Evolutionary conservation across 2,329 filamentous ascomycete genomes (phyloP).

Genomic region (Xylaria multiplex): DNA sequence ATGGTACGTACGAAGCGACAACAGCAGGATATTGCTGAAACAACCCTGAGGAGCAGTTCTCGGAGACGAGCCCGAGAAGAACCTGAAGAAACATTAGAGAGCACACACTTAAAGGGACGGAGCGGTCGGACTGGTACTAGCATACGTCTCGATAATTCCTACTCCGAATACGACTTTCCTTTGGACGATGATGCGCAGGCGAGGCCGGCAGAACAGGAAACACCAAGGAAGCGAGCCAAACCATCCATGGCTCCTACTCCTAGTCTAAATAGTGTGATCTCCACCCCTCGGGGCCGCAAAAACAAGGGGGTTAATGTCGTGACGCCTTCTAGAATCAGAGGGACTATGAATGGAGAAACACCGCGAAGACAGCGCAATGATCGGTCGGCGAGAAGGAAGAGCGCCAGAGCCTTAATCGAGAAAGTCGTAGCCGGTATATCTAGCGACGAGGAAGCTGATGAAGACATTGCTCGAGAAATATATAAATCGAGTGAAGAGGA

Average conservation of each 20-base stretch:
- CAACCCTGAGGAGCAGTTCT: conserved; percentile 29
- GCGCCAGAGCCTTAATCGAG: conserved; percentile 78
- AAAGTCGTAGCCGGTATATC: conserved; percentile 70
- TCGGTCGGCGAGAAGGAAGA: conserved; percentile 87
- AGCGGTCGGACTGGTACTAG: conserved; percentile 20
- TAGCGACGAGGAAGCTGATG: conserved; percentile 78
- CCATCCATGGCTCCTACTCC: conserved; percentile 20
- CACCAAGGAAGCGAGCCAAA: conserved; percentile 41
- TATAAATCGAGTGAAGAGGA: conserved; percentile 67
- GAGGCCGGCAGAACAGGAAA: conserved; percentile 29
- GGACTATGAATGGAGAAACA: conserved; percentile 56
- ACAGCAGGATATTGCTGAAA: conserved; percentile 35
- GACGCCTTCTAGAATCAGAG: conserved; percentile 44
- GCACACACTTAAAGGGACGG: conserved; percentile 39
- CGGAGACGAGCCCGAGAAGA: conserved; percentile 42
- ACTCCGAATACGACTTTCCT: conserved; percentile 46
- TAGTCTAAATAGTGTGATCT: conserved; percentile 27
- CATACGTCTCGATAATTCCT: conserved; percentile 20
- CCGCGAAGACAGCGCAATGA: conserved; percentile 77
- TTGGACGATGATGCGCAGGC: conserved; percentile 41
- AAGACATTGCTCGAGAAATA: conserved; percentile 75
- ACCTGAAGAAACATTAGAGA: conserved; percentile 32
- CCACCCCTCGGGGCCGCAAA: conserved; percentile 41
- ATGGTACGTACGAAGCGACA: conserved; percentile 45
- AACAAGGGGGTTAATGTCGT: conserved; percentile 32